Base-by-base conservation (phyloP, 208 protist genomes). In the Leptomonas seymouri region DNA sequence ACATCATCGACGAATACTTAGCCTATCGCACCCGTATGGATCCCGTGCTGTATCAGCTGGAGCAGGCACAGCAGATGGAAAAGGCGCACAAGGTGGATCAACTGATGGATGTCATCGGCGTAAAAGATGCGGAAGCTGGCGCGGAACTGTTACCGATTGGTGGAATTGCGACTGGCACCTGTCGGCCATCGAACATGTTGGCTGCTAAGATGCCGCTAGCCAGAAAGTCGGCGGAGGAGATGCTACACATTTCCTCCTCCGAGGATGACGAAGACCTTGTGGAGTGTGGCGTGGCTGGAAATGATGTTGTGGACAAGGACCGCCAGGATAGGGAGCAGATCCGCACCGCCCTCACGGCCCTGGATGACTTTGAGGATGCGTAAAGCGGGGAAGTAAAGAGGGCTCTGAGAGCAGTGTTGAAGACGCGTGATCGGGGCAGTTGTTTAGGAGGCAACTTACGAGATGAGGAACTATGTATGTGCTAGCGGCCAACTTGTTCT, bases 341-440 rank as follows among this genome's bases (percentile, higher is more conserved):
- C 57, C 74, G 85, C 59, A 85, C 82, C 21, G 91, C 91, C 2
- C 78, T 96, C 31, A 81, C 87, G 9, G 88, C 87, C 0, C 80
- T 96, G 41, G 91, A 96, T 62, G 91, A 96, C 65, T 96, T 96
- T 81, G 87, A 96, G 30, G 86, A 90, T 59, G 64, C 90, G 20
- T 95, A 93, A 41, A 14, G n/a, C 3, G 5, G 5, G 14, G 20
- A 39, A 39, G 9, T 3, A 39, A 9, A 39, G 34, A 39, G 34
- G 34, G 34, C n/a, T n/a, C n/a, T n/a, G n/a, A n/a, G n/a, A n/a
- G n/a, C n/a, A n/a, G n/a, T n/a, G n/a, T n/a, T n/a, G n/a, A n/a
- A n/a, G n/a, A n/a, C n/a, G n/a, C n/a, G n/a, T n/a, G n/a, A n/a
- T n/a, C n/a, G n/a, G n/a, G n/a, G n/a, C n/a, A n/a, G n/a, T n/a